phyloP scores from a whole-genome alignment of 768 basidiomycete genomes.

The Podaxis sp. region DNA sequence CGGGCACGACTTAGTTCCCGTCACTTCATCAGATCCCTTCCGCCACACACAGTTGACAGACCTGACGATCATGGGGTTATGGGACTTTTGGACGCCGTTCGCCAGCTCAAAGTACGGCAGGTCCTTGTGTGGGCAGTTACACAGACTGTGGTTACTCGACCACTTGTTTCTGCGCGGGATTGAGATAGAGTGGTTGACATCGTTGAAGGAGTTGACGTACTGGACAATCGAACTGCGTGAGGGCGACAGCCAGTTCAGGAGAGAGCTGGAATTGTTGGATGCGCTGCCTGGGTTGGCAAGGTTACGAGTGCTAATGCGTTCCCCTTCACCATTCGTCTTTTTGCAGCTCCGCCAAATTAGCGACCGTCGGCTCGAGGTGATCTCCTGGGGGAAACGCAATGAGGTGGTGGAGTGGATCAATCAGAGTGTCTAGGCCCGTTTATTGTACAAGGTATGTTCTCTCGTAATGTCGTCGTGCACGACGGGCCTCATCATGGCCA shows the following conservation, averaged over 20 bases:
- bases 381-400: neutral
- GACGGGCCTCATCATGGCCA: neutral
- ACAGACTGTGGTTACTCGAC: conserved; percentile 4
- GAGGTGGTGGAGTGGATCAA: conserved; percentile 3
- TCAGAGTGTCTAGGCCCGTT: neutral
- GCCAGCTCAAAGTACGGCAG: neutral
- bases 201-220: conserved; percentile 7
- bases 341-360: neutral
- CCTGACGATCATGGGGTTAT: conserved; percentile 8
- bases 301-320: neutral
- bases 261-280: neutral
- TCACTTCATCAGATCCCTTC: neutral
- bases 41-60: neutral
- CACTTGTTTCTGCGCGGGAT: conserved; percentile 2
- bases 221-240: conserved; percentile 3
- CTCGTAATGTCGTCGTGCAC: neutral
- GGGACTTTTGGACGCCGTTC: conserved; percentile 8
- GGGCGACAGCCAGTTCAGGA: neutral
- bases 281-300: neutral
- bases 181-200: conserved; percentile 3
- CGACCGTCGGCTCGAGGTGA: neutral
- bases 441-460: neutral
- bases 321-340: neutral
- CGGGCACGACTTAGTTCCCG: conserved; percentile 1
- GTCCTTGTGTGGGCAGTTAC: neutral